phyloP scores from a whole-genome alignment of 345 rosid genomes.

The Citrus reticulata region DNA sequence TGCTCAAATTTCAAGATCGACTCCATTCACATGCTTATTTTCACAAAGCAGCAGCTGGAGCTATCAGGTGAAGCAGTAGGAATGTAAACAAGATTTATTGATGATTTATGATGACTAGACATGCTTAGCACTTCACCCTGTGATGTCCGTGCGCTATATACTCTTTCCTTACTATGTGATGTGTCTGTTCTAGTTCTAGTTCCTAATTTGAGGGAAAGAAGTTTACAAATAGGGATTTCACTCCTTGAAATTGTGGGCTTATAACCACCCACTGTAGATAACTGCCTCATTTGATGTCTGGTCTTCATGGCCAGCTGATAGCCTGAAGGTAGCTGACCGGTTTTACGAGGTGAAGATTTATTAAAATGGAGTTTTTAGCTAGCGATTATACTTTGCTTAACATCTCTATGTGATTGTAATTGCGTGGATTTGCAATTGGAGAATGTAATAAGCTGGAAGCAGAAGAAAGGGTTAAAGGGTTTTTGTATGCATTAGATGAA shows the following conservation, averaged over 20 bases:
- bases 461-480: background rate
- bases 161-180: background rate
- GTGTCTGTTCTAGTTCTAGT: background rate
- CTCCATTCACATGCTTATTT: constrained; percentile 91
- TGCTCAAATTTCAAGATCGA: constrained; percentile 97
- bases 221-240: background rate
- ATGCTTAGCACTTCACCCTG: background rate
- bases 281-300: background rate
- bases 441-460: background rate
- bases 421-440: background rate
- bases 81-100: constrained; percentile 1
- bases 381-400: background rate
- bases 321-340: background rate
- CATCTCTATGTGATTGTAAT: background rate
- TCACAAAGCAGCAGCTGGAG: constrained; percentile 93
- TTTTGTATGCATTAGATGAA: background rate
- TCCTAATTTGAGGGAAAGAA: background rate
- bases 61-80: constrained; percentile 61
- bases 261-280: background rate
- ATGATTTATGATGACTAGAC: background rate
- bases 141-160: background rate
- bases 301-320: background rate
- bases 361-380: background rate
- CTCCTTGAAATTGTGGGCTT: background rate
- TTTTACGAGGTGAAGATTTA: background rate